Base-by-base conservation (phyloP, 495 filamentous ascomycete species). In the Lophium mytilinum region DNA sequence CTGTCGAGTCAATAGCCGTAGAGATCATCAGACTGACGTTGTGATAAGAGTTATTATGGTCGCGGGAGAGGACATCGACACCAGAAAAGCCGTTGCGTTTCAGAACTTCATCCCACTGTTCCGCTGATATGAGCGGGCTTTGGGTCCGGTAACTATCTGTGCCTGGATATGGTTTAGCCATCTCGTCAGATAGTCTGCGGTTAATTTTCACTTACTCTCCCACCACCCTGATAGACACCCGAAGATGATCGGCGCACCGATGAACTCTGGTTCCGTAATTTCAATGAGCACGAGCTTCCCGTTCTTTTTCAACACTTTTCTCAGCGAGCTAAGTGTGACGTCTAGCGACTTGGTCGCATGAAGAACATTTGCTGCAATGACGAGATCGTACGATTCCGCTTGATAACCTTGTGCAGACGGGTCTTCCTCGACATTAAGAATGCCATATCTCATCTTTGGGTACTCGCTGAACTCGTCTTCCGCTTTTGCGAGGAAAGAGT, bases 371-470 rank as follows among this genome's bases (percentile, higher is more conserved):
- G 40, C 12, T 10, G 56, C 56, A 17, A 58, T 12, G 37, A 58
- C 39, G 4, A 58, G 9, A 34, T 58, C 56, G 40, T 18, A 58
- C 1, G 53, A 33, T 14, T 41, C 50, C 3, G 9, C 1, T 10
- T 58, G 50, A n/a, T 54, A 58, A 6, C 37, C 45, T 19, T 58
- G 56, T 0, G 34, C 36, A 11, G 12, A 39, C n/a, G 56, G 56
- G 46, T 58, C 49, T 10, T 37, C 17, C 19, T 58, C 50, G 15
- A 58, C 35, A 47, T 58, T 30, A 4, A 56, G 30, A 12, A 48
- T 21, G 12, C 30, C 18, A 24, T 17, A 56, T 9, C 50, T 12
- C 9, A 56, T 24, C n/a, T 41, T 50, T 21, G 40, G 43, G n/a
- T 45, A 21, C 9, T 54, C 12, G 1, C 12, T 15, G 33, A 54